Evolutionary conservation across 2,329 filamentous ascomycete genomes (phyloP), one percentile per base, ranked within the genome.

Genomic region (Ophiosphaerella korrae): DNA sequence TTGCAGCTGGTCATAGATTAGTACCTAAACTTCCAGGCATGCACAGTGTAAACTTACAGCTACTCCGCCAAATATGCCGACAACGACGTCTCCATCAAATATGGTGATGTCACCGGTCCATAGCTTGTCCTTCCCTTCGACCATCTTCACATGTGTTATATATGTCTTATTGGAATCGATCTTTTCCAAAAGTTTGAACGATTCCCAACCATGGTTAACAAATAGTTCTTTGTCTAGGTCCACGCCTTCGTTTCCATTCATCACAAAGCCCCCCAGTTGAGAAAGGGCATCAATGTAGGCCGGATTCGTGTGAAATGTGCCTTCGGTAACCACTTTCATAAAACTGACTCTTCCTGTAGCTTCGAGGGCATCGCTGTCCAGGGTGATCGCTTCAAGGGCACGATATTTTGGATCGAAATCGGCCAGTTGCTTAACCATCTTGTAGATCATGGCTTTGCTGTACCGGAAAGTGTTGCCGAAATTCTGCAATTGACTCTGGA

Each of bases 191-290:
- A 62, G 31, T 33, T 53, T 48, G 14, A 64, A 45, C 2, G 58
- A 55, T 4, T 33, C 42, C 61, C 61, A 64, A 11, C 61, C 61
- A 39, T 64, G 61, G 26, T 62, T 62, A 7, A 62, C 46, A 23
- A 60, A 64, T 1, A 62, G 48, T 16, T 60, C 50, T 4, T 31
- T 35, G 3, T 64, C 50, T 2, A 53, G 36, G 42, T 58, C 51
- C 3, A 44, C 38, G 12, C 23, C 34, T 21, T 60, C 57, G 33
- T 57, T 60, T 18, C 46, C 45, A 21, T 64, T 64, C 58, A 64
- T 58, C 11, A 40, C 50, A 44, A 64, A 64, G 9, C 57, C 58
- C 21, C 45, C 26, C 6, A 47, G 21, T 24, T 60, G 58, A 6
- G 44, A 43, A 31, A 57, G 44, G 9, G 41, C 29, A 32, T 64